Evolutionary conservation across 805 yeast species (phyloP), one percentile per base, ranked within the genome.

Genomic region (Barnettozyma pratensis): DNA sequence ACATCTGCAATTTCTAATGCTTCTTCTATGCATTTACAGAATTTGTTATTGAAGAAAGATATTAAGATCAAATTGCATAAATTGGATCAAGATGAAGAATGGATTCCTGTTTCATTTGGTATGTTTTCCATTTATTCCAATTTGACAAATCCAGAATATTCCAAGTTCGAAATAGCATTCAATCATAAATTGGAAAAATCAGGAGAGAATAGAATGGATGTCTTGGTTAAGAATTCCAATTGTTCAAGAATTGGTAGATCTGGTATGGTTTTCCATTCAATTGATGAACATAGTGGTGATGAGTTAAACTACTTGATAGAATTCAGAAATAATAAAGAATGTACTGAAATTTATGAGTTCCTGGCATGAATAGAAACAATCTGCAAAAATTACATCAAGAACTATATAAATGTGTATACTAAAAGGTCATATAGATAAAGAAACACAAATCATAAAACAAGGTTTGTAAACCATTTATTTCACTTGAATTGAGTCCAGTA

Each of bases 41-140:
- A 54, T 26, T 32, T 60, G 30, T 37, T 60, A 29, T 45, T 61
- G 46, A 53, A 51, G 41, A 47, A 47, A 39, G 47, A 57, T 28
- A 41, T 57, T n/a, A 57, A 55, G 44, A 48, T 60, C 3, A 57
- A 54, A 47, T 29, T 61, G 25, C 65, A 61, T 39, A 54, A 55
- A 44, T 39, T 44, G 42, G 64, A 61, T 38, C 25, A 28, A 6
- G 53, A 52, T 35, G 56, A 52, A 29, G 65, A 61, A 28, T 61
- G 63, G 63, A 48, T 58, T 14, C 65, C 65, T 4, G 44, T 59
- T 4, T 48, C 60, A 1, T 47, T 60, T 51, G 63, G 55, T 7
- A 50, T 47, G 38, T 53, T 61, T 29, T 46, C 54, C 4, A 42
- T 61, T 2, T 53, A 45, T 8, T 53, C 64, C 4, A 54, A 52